These are phyloP conservation scores for Flammula alnicola DNA, from an alignment of 1,284 basidiomycete species.

Conservation along the genomic window DNA sequence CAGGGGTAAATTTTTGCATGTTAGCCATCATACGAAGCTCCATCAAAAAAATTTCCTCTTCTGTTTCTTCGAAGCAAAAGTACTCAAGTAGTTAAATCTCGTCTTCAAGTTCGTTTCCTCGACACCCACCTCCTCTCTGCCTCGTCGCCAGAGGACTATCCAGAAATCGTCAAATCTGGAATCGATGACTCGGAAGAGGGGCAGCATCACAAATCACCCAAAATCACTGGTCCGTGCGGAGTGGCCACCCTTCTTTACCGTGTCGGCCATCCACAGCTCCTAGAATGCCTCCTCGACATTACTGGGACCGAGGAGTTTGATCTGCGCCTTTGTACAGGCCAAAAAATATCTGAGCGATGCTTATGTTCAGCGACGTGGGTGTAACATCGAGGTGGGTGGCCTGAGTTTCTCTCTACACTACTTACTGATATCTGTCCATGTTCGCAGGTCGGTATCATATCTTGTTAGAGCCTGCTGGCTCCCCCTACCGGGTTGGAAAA, in stretches of 20 bases:
- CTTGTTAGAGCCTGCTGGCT: conserved; percentile 10
- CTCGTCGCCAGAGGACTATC: conserved; percentile 24
- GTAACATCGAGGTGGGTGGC: conserved; percentile 22
- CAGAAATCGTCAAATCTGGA: conserved; percentile 33
- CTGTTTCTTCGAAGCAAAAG: no score
- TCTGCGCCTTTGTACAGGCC: conserved; percentile 7
- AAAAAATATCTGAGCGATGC: no score
- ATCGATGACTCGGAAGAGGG: conserved; percentile 31
- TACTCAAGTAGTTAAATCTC: no score
- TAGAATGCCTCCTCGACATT: conserved; percentile 26
- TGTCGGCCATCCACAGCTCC: conserved; percentile 23
- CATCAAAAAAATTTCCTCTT: no score
- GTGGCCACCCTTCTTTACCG: conserved; percentile 26
- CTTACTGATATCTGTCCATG: neutral
- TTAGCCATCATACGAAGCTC: no score
- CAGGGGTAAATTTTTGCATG: no score
- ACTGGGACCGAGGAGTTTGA: conserved; percentile 20
- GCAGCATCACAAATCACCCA: conserved; percentile 27
- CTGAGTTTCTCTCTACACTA: neutral
- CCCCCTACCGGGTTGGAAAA: conserved; percentile 15
- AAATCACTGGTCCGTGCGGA: conserved; percentile 24
- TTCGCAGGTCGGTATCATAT: conserved; percentile 25
- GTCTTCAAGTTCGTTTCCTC: conserved; percentile 30
- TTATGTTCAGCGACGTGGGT: conserved; percentile 19
- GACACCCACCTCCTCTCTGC: conserved; percentile 29